Evolutionary conservation across 345 rosid species (phyloP), one percentile per base, ranked within the genome.

Genomic region (Moricandia arvensis): DNA sequence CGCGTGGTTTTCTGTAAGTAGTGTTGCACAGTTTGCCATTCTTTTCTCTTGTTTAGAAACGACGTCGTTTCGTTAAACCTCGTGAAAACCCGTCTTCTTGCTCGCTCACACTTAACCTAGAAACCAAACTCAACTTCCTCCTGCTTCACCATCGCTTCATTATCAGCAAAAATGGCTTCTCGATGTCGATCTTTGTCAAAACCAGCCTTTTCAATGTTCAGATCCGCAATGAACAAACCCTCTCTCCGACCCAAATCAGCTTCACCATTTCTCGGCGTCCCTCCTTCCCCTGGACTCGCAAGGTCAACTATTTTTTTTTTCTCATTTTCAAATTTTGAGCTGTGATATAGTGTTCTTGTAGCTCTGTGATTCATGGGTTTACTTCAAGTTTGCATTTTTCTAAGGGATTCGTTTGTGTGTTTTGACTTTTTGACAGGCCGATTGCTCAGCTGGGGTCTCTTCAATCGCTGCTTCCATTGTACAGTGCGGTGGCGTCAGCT

Each of bases 401-500:
- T 6, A 2, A 53, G 12, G n/a, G 51, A 29, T 34, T 13, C 0
- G 29, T 17, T 72, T n/a, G n/a, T 59, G 21, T 15, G 18, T 34
- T 34, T 57, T 79, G 62, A 63, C 16, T 53, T 69, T 80, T 45
- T 77, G 75, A 16, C 85, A 90, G 98, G 89, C 38, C 93, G 30
- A 64, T 85, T 79, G 77, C 86, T 69, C 91, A 79, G 74, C 68
- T 90, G 84, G 93, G 93, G 12, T 82, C 83, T 68, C 81, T 91
- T 74, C 94, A 91, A 68, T 91, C 97, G 74, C 83, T 93, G 80
- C 88, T 91, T 54, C 97, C 98, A 6, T 83, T 93, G 70, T 80
- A 93, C 84, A 82, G 87, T 4, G 96, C 91, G 1, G 93, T 91
- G 29, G 81, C 98, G 47, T 84, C 98, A 1, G 96, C 98, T 75